Evolutionary conservation across 192 early-diverging fungal genomes (phyloP).

Genomic region (Haplosporangium gracile): DNA sequence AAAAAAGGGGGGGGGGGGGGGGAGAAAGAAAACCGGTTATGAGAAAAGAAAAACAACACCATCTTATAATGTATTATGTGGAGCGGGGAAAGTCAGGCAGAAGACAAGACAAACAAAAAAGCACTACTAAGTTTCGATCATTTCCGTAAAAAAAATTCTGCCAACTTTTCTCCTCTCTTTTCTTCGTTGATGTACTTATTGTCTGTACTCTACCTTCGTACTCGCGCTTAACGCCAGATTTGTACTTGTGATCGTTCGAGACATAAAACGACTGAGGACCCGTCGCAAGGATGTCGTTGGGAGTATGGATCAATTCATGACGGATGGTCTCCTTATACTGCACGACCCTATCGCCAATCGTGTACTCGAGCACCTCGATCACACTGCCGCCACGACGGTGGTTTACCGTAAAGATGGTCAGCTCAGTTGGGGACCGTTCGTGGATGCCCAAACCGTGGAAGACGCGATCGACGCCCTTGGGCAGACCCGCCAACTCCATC

Average conservation of each 20-base stretch:
- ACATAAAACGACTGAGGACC: constrained; percentile 69
- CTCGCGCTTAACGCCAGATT: constrained; percentile 32
- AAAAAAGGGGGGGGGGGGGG: neutral
- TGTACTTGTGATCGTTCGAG: constrained; percentile 64
- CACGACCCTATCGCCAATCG: constrained; percentile 53
- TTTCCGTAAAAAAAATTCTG: neutral
- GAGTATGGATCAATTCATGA: constrained; percentile 64
- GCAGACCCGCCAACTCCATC: constrained; percentile 54
- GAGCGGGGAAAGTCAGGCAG: neutral
- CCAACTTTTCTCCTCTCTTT: neutral
- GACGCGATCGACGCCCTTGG: constrained; percentile 33
- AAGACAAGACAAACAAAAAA: neutral
- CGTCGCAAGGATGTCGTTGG: constrained; percentile 70
- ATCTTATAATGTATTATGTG: neutral
- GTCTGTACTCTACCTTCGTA: constrained; percentile 47
- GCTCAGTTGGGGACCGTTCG: constrained; percentile 58
- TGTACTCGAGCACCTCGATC: constrained; percentile 68
- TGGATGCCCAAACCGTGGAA: constrained; percentile 70
- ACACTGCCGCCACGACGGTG: constrained; percentile 67
- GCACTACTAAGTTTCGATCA: neutral
- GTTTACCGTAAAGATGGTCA: constrained; percentile 71
- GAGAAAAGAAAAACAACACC: neutral
- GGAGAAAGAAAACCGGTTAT: neutral
- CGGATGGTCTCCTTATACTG: constrained; percentile 64
- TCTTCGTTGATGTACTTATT: no score